Percentiles rank a stretch among this genome's conserved stretches.
phyloP scores from a whole-genome alignment of 306 rosid genomes.

The Quercus rubra region DNA sequence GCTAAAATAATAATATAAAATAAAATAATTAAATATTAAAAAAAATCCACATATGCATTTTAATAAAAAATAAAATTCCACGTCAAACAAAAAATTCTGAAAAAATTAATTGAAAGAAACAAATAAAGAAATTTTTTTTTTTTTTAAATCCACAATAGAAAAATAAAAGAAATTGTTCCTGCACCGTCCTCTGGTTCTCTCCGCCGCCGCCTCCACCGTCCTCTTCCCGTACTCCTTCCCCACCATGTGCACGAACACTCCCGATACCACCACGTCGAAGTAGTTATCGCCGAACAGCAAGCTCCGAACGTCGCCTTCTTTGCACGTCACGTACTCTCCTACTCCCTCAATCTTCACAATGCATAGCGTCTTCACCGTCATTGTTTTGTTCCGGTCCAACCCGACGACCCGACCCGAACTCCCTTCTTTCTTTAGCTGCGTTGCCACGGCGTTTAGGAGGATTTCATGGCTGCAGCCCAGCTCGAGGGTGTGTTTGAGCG shows the following conservation, averaged over 20 bases:
- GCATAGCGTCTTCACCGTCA: constrained; percentile 53
- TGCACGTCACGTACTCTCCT: constrained; percentile 89
- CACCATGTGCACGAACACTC: constrained; percentile 82
- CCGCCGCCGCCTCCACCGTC: constrained; percentile 89
- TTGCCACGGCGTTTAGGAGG: constrained; percentile 86
- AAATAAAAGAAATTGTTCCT: too few species aligned
- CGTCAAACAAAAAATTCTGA: too few species aligned
- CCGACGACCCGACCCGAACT: constrained; percentile 69
- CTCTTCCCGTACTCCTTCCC: constrained; percentile 78
- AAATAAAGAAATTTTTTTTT: too few species aligned
- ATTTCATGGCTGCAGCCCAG: constrained; percentile 93
- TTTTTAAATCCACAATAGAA: too few species aligned
- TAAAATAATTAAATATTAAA: too few species aligned
- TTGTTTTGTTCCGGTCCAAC: constrained; percentile 52
- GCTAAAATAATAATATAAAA: too few species aligned
- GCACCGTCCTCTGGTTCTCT: constrained; percentile 63
- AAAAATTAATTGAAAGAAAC: too few species aligned
- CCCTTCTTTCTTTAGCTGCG: constrained; percentile 44
- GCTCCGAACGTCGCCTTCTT: constrained; percentile 80
- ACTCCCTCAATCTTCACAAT: constrained; percentile 81
- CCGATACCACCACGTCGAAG: constrained; percentile 93
- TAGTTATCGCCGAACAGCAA: constrained; percentile 81
- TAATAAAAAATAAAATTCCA: too few species aligned
- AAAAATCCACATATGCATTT: too few species aligned
- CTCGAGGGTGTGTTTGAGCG: constrained; percentile 81